phyloP scores from a whole-genome alignment of 768 basidiomycete genomes.

The Serendipita indica region DNA sequence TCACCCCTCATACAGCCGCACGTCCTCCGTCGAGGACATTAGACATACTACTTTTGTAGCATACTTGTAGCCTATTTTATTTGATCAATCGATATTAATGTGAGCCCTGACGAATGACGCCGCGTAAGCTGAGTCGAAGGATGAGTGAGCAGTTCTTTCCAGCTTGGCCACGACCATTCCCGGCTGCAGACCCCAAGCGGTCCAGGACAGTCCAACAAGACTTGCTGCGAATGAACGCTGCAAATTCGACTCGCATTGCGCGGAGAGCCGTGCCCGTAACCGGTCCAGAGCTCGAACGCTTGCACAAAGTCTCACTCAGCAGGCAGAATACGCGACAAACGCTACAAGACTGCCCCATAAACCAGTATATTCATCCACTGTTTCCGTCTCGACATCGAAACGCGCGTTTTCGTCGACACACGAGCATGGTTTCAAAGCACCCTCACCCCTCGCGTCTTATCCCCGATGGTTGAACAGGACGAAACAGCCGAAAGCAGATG shows the following conservation, averaged over 20 bases:
- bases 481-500: conserved; percentile 11
- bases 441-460: conserved; percentile 15
- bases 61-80: not conserved
- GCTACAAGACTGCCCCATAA: not conserved
- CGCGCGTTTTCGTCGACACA: conserved; percentile 4
- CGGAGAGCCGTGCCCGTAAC: too few relatives aligned
- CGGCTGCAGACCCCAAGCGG: too few relatives aligned
- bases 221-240: too few relatives aligned
- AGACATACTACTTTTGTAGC: not conserved
- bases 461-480: conserved; percentile 22
- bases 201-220: too few relatives aligned
- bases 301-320: conserved; percentile 3
- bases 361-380: not conserved
- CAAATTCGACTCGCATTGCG: too few relatives aligned
- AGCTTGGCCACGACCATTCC: too few relatives aligned
- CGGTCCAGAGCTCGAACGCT: not conserved
- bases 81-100: too few relatives aligned
- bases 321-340: not conserved
- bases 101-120: too few relatives aligned
- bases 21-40: conserved; percentile 26
- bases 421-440: conserved; percentile 8
- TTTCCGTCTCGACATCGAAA: not conserved
- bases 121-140: too few relatives aligned
- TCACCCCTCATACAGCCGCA: conserved; percentile 40
- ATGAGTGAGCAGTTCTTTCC: too few relatives aligned